Conservation (phyloP, 345 rosid genomes). For the Rhizophora mangle region DNA sequence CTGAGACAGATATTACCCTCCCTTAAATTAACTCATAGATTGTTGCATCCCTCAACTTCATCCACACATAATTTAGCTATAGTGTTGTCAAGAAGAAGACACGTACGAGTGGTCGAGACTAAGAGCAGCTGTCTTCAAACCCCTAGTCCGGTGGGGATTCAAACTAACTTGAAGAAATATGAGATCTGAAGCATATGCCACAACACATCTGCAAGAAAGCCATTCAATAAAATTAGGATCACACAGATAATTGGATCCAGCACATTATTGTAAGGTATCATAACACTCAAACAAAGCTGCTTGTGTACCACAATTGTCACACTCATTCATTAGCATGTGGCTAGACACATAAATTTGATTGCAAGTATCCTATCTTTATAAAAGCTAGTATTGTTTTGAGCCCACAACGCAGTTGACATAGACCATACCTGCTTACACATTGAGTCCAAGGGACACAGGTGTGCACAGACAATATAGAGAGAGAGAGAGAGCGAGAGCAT, state of each 20-base stretch:
- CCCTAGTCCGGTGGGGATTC: conserved; percentile 84
- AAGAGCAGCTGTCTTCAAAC: conserved; percentile 51
- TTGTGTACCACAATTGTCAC: background rate
- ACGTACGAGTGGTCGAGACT: conserved; percentile 96
- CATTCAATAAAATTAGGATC: conserved; percentile 5
- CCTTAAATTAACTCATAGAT: background rate
- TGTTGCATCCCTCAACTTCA: background rate
- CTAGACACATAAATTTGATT: no score
- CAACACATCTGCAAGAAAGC: conserved; percentile 70
- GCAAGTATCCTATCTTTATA: no score
- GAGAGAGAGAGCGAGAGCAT: no score
- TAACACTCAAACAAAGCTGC: background rate
- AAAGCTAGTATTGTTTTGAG: no score
- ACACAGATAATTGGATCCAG: background rate
- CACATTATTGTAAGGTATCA: background rate
- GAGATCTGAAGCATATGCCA: conserved; percentile 85
- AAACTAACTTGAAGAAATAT: conserved; percentile 66
- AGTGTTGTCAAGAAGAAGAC: background rate
- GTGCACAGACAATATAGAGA: no score
- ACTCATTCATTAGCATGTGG: background rate
- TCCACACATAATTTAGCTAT: background rate
- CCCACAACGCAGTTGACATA: no score
- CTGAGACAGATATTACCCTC: background rate
- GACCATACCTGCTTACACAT: no score
- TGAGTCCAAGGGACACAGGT: no score